Evolutionary conservation across 2,329 filamentous ascomycete species (phyloP).

Genomic region (Aspergillus phoenicis): DNA sequence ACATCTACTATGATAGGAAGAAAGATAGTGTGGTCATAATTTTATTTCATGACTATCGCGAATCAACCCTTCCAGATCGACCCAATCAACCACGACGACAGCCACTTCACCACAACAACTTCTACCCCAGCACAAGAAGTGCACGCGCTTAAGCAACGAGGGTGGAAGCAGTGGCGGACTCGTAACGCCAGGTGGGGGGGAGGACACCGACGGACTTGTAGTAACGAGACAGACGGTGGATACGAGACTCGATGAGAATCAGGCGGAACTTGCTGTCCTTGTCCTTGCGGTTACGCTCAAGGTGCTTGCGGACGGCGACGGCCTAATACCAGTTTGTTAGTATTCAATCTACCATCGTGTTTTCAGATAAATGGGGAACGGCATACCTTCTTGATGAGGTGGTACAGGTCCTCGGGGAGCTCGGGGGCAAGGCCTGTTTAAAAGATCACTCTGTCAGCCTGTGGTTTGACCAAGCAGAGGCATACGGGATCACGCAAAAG

Average conservation of each 20-base stretch:
- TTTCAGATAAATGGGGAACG: neutral
- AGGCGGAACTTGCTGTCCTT: conserved; percentile 99
- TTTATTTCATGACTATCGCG: no score
- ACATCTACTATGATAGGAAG: neutral
- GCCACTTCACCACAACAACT: neutral
- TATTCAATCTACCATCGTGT: neutral
- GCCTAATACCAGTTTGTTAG: conserved; percentile 58
- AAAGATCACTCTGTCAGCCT: conserved; percentile 88
- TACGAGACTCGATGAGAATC: conserved; percentile 99
- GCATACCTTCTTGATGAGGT: conserved; percentile 99
- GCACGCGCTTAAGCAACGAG: conserved; percentile 72
- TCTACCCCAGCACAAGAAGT: neutral
- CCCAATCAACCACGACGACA: neutral
- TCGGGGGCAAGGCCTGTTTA: conserved; percentile 93
- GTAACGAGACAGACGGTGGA: conserved; percentile 99
- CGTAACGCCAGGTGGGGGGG: conserved; percentile 97
- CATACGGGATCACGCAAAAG: conserved; percentile 49
- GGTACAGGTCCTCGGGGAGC: conserved; percentile 99
- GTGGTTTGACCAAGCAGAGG: conserved; percentile 79
- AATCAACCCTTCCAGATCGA: neutral
- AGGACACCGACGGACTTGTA: conserved; percentile 92
- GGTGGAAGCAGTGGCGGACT: conserved; percentile 94
- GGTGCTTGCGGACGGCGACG: conserved; percentile 99
- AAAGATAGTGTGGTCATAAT: no score
- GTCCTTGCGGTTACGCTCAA: conserved; percentile 99